Evolutionary conservation across 371 early-diverging fungal species (phyloP).

Genomic region (Mucor irregularis): DNA sequence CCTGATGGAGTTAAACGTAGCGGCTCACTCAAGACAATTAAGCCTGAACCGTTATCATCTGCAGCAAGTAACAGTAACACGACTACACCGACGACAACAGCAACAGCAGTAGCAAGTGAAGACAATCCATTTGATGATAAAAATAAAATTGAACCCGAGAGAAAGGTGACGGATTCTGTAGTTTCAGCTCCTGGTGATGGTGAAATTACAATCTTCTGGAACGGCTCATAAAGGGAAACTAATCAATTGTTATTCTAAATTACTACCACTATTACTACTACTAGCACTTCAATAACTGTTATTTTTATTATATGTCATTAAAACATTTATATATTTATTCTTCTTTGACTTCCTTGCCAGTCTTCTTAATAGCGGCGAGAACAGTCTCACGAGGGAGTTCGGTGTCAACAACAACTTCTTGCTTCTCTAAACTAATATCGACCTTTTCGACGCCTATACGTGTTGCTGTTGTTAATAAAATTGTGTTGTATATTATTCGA

Average conservation of each 20-base stretch:
- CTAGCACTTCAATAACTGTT: neutral
- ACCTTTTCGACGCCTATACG: slow-evolving; percentile 54
- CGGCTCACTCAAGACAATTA: slow-evolving; percentile 28
- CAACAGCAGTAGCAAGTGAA: slow-evolving; percentile 1
- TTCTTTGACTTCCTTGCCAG: slow-evolving; percentile 56
- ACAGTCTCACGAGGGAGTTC: slow-evolving; percentile 58
- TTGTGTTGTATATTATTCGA: neutral
- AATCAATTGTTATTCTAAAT: no score
- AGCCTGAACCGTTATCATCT: slow-evolving; percentile 3
- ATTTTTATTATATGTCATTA: slow-evolving; percentile 1
- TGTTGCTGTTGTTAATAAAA: neutral
- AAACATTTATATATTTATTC: slow-evolving; percentile 14
- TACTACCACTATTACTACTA: neutral
- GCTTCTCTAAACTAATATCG: slow-evolving; percentile 71
- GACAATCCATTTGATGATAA: slow-evolving; percentile 32
- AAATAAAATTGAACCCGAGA: slow-evolving; percentile 16
- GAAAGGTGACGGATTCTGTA: slow-evolving; percentile 32
- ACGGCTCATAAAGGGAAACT: slow-evolving; percentile 19
- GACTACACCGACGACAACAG: neutral
- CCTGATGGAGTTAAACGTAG: slow-evolving; percentile 26
- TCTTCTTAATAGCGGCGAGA: slow-evolving; percentile 73
- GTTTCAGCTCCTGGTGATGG: slow-evolving; percentile 47
- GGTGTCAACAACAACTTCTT: slow-evolving; percentile 62
- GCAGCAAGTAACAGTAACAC: no score
- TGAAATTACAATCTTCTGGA: slow-evolving; percentile 55